Evolutionary conservation across 495 filamentous ascomycete genomes (phyloP), one percentile per base, ranked within the genome.

Genomic region (Chaetomium fimeti): DNA sequence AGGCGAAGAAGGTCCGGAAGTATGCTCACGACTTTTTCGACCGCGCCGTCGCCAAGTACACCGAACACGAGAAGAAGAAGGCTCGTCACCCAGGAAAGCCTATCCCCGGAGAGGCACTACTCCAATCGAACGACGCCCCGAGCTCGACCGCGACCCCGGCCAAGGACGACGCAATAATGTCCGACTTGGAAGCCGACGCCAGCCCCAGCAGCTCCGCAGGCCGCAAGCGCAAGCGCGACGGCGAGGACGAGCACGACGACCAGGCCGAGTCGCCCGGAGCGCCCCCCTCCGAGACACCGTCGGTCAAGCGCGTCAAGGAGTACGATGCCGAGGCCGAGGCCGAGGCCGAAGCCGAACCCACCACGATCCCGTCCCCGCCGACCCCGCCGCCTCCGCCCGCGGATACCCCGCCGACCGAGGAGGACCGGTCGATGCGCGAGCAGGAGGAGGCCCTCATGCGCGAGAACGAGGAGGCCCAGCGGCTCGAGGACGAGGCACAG

Each of bases 1-100:
- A 93, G 69, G 87, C 88, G 68, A 88, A 87, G 74, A 89, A 90
- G 63, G 85, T 96, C 38, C 94, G 90, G 75, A 85, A 82, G 57
- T 91, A 86, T 69, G 91, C 91, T 69, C 89, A 89, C 60, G 84
- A 89, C 22, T 97, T 84, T 76, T 92, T 97, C 72, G 90, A 93
- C 38, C 92, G 91, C 70, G 92, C 89, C 0, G 86, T 91, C 2
- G 79, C 80, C 56, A 95, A 96, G 77, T 88, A 89, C 69, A 79
- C 79, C 38, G 86, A 82, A 53, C 79, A 87, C 58, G 88, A 95
- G 62, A 85, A 86, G 72, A 83, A 79, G 66, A 89, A 87, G 71
- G 78, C 79, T 3, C 82, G 84, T 61, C 80, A 77, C 51, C 75
- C 69, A 9, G 28, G 18, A 11, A 69, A 63, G 53, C 15, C 22